A percentile compares a stretch with the other conserved stretches of the same genome.
Evolutionary conservation across 768 basidiomycete species (phyloP).

Genomic region (Boletellus ananas): DNA sequence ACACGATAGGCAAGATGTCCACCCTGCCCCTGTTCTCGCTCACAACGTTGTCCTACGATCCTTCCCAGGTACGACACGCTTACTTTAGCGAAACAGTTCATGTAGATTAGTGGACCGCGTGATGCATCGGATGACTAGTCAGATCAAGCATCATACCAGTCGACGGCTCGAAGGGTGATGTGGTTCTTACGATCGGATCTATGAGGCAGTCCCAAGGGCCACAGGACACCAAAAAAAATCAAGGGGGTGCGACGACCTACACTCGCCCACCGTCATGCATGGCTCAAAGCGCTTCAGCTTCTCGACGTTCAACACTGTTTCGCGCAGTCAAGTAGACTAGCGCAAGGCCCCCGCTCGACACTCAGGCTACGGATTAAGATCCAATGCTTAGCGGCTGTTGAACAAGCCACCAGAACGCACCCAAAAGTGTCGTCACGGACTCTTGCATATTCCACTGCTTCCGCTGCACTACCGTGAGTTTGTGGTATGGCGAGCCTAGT

Average conservation of each 20-base stretch:
- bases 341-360: conserved; percentile 69
- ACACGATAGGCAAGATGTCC: too few relatives aligned
- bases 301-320: conserved; percentile 64
- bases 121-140: too few relatives aligned
- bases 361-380: conserved; percentile 41
- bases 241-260: background rate
- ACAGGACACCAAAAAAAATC: background rate
- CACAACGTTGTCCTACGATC: too few relatives aligned
- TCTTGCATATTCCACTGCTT: conserved; percentile 55
- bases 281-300: conserved; percentile 62
- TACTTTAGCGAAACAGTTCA: too few relatives aligned
- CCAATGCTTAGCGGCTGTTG: background rate
- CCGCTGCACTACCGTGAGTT: conserved; percentile 64
- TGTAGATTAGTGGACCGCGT: too few relatives aligned
- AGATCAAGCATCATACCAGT: too few relatives aligned
- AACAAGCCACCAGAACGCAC: conserved; percentile 33
- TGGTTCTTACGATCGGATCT: too few relatives aligned
- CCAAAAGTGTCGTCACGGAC: conserved; percentile 77
- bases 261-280: conserved; percentile 63
- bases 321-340: conserved; percentile 64
- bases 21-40: too few relatives aligned
- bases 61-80: too few relatives aligned
- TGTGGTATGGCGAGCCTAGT: conserved; percentile 77
- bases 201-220: too few relatives aligned
- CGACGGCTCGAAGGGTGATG: too few relatives aligned